These are phyloP conservation scores for Colletotrichum orchidophilum DNA, from an alignment of 2,329 filamentous ascomycete genomes.

Conservation along the genomic window DNA sequence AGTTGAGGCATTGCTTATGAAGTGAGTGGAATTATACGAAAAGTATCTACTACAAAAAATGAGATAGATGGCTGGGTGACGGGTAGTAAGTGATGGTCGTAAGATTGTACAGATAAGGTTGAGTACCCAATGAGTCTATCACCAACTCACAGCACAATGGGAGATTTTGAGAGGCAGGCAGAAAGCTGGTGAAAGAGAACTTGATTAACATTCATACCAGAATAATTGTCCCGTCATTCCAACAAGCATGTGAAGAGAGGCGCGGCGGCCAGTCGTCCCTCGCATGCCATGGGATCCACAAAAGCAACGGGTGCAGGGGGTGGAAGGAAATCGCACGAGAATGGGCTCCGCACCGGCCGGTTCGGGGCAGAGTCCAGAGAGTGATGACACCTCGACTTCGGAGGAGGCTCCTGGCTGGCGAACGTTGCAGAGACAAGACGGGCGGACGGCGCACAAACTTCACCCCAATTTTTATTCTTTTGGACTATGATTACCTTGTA, in stretches of 20 bases:
- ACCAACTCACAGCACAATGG: neutral
- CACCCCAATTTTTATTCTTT: neutral
- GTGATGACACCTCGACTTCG: conserved; percentile 35
- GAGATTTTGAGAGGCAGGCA: neutral
- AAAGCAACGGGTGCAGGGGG: conserved; percentile 17
- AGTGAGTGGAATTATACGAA: too few species aligned
- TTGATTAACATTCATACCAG: conserved; percentile 24
- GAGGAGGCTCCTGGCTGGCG: conserved; percentile 4
- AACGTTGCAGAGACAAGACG: neutral
- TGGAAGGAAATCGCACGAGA: conserved; percentile 11
- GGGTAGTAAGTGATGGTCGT: neutral
- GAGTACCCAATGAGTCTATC: neutral
- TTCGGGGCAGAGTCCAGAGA: conserved; percentile 1
- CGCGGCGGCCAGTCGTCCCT: neutral
- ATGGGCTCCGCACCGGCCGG: conserved; percentile 19
- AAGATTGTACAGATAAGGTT: neutral
- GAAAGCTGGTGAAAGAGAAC: neutral
- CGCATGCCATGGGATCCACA: conserved; percentile 23
- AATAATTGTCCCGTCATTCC: conserved; percentile 13
- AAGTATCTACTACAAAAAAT: neutral
- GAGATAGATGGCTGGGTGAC: too few species aligned
- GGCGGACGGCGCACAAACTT: neutral
- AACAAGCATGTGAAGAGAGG: conserved; percentile 22
- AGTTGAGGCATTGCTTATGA: conserved; percentile 17
- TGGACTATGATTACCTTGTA: neutral